Evolutionary conservation across 2,329 filamentous ascomycete species (phyloP), one percentile per base, ranked within the genome.

Genomic region (Fusarium heterosporum): DNA sequence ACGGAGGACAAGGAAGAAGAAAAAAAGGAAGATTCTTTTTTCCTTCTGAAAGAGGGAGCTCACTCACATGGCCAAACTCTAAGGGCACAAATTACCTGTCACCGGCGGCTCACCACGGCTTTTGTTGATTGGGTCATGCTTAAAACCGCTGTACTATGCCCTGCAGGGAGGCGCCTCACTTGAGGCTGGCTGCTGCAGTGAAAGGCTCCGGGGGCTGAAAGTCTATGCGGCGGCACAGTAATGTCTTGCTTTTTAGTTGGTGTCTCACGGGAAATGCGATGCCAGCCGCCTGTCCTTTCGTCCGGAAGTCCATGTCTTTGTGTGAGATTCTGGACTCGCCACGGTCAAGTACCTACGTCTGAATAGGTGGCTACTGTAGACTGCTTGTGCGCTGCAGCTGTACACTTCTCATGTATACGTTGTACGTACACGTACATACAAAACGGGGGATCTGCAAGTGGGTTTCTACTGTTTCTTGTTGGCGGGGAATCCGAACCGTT

Each of bases 11-110:
- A 40, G 58, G 63, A 66, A 63, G 61, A 22, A 10, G 40, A 17
- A 63, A 25, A 30, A 59, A 66, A 40, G 53, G 63, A 66, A 66
- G 50, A 66, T 66, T 66, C 56, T 58, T 66, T 66, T 63, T 63
- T 51, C 14, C 59, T 55, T 63, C 60, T 63, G 58, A 63, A 63
- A 36, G 39, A 63, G 58, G 62, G 46, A 66, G 50, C 34, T 66
- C 47, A 50, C 38, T 32, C 63, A 56, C 62, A 66, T 39, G 62
- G 58, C 58, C 13, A 63, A 63, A 63, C 57, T 63, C 39, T 50
- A 63, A 63, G 40, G 41, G 28, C 39, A 66, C 48, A 58, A 51
- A 64, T 36, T 19, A 59, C 30, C 59, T 63, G 51, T 63, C 58
- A 63, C 22, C 43, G 14, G 38, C 57, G 59, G 56, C 36, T 61